Conservation (phyloP, 768 basidiomycete genomes). For the Suillus occidentalis region DNA sequence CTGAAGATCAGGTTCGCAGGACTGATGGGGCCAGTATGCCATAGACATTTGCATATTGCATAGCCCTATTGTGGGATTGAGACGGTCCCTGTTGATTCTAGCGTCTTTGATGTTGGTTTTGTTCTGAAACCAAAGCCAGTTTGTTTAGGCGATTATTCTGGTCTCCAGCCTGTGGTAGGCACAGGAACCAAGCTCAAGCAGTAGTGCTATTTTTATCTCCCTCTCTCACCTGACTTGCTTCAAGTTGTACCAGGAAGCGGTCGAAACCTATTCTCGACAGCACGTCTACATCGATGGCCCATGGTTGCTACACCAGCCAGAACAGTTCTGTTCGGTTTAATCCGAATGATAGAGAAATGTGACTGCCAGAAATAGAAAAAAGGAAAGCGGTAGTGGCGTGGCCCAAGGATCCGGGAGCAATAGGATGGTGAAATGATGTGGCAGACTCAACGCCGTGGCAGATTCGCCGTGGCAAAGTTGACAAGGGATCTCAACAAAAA, state of each 20-base stretch:
- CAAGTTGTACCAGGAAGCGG: too few relatives aligned
- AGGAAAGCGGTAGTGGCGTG: constrained; percentile 17
- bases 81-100: background rate
- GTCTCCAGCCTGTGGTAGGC: constrained; percentile 3
- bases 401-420: constrained; percentile 21
- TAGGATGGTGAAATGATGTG: constrained; percentile 22
- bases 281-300: background rate
- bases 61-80: background rate
- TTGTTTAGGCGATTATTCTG: background rate
- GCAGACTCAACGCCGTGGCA: constrained; percentile 26
- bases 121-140: background rate
- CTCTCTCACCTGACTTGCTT: background rate
- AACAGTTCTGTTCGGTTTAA: background rate
- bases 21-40: background rate
- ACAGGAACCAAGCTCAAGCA: background rate
- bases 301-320: background rate
- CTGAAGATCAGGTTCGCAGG: constrained; percentile 2
- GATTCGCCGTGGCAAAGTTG: constrained; percentile 12
- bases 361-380: constrained; percentile 26
- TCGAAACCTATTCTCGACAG: background rate
- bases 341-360: background rate
- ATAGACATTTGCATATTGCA: background rate
- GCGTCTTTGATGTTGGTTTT: background rate
- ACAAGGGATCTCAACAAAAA: background rate
- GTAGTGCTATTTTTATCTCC: background rate